Evolutionary conservation across 768 basidiomycete species (phyloP), one percentile per base, ranked within the genome.

Genomic region (Naematelia aurantialba): DNA sequence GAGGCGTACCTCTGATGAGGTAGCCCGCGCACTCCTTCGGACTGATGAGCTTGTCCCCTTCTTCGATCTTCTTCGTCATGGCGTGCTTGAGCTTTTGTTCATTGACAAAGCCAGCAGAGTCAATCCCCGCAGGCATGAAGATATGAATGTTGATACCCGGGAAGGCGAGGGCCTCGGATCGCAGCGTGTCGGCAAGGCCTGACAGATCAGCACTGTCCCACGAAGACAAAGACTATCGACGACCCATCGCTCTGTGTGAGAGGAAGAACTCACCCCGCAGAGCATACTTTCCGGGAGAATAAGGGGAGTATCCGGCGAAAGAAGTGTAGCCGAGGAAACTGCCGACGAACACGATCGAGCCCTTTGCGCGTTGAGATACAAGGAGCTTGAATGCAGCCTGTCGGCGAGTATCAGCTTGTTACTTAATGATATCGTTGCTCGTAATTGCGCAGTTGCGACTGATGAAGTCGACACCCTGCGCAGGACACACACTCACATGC

Each of bases 221-320:
- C 13, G 1, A 27, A 49, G 31, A 13, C n/a, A 10, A 27, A 26
- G 13, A 52, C 29, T 34, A 19, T 5, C 21, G 12, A 4, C 29
- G 39, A 5, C 53, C 12, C 17, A 8, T 22, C 29, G 34, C 46
- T 26, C 14, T 12, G 31, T 17, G 31, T 24, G 8, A 19, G 3
- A 17, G 4, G 52, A n/a, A 19, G 21, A 29, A 61, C 78, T 45
- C 63, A 90, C 91, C 91, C 78, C 89, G 79, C 4, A 94, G 73
- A 5, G 92, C 92, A 66, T 88, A 87, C 72, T 94, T 94, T 10
- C 85, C 87, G 0, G 91, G 89, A 0, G 88, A 80, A 75, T 94
- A 94, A 0, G 85, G 83, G 1, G 86, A 80, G 66, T 85, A 94
- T 0, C 92, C 91, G 2, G 88, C 78, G 55, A 91, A 83, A 1